Base-by-base conservation (phyloP, 139 green algal species). In the Chlorella vulgaris region DNA sequence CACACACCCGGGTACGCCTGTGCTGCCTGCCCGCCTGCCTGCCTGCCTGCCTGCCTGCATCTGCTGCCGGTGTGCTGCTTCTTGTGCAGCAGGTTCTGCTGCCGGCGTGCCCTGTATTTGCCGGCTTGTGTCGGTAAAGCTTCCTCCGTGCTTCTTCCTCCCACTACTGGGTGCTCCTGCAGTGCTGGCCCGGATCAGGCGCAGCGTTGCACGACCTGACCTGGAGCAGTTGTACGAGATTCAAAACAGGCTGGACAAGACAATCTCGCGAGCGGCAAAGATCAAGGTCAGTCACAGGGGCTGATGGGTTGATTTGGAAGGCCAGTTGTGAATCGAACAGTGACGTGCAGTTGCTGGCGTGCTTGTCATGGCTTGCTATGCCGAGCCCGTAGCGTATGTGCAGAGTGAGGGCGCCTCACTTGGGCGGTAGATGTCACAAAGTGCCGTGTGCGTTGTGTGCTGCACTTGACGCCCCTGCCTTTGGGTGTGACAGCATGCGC, bases 211-310 rank as follows among this genome's bases (percentile, higher is more conserved):
- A 3, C 78, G 78, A 6, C n/a, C 50, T 28, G 78, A 83, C 51
- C 35, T 83, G 66, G 78, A 83, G 78, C 29, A 51, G 22, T 29
- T 83, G 51, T 83, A 83, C n/a, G 78, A 83, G 3, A 69, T 61
- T 13, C 78, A 78, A 22, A 83, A 77, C 51, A 35, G 39, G n/a
- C 78, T 83, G 78, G 78, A 70, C 51, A 69, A 69, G 51, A 53
- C 7, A 7, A 21, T 69, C 4, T 50, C 78, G 26, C 78, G 78
- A 1, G 40, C 78, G n/a, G 29, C 38, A 29, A 70, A 70, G 26
- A 78, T 78, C 67, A 83, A 83, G 77, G 77, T 76, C 31, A 3
- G 73, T 43, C n/a, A 40, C 26, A n/a, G 62, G 62, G 62, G 31
- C 62, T 21, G 62, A 24, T 22, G 29, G 62, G 38, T 50, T 31